These are phyloP conservation scores for Gentiana dahurica DNA, from an alignment of 257 asterid species.

Conservation along the genomic window DNA sequence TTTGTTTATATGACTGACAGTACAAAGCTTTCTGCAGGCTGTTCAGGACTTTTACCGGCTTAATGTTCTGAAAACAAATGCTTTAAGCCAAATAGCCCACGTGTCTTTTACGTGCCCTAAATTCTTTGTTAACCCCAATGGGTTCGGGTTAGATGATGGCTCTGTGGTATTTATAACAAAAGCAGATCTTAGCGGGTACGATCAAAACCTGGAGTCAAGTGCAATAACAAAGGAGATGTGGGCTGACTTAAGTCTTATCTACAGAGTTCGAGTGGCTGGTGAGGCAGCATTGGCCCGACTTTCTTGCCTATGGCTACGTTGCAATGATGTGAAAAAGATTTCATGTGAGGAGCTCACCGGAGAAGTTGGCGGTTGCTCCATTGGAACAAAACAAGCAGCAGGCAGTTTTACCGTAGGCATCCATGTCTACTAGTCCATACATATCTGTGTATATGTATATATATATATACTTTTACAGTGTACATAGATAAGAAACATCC, in stretches of 20 bases:
- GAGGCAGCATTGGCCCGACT: slow-evolving; percentile 44
- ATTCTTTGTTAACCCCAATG: slow-evolving; percentile 16
- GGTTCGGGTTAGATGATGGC: slow-evolving; percentile 41
- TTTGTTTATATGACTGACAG: slow-evolving; percentile 2
- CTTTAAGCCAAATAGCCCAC: slow-evolving; percentile 11
- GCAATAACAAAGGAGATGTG: slow-evolving; percentile 22
- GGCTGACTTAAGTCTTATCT: slow-evolving; percentile 40
- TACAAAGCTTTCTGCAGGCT: slow-evolving; percentile 26
- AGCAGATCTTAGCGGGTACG: slow-evolving; percentile 45
- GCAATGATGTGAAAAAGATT: slow-evolving; percentile 18
- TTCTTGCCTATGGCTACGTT: slow-evolving; percentile 39
- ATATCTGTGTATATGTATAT: slow-evolving; percentile 11
- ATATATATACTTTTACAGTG: not conserved
- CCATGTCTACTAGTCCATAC: slow-evolving; percentile 22
- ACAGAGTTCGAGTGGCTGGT: slow-evolving; percentile 37
- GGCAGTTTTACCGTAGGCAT: slow-evolving; percentile 32
- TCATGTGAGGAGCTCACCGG: slow-evolving; percentile 14
- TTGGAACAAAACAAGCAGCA: slow-evolving; percentile 13
- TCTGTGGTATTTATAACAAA: slow-evolving; percentile 45
- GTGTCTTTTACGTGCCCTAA: slow-evolving; percentile 17
- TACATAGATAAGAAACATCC: not conserved
- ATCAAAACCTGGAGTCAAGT: slow-evolving; percentile 15
- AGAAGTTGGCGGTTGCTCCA: slow-evolving; percentile 11
- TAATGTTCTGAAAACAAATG: slow-evolving; percentile 13
- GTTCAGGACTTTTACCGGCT: slow-evolving; percentile 35